Conservation (phyloP, 2,329 filamentous ascomycete species). For the Pseudomassariella vexata region DNA sequence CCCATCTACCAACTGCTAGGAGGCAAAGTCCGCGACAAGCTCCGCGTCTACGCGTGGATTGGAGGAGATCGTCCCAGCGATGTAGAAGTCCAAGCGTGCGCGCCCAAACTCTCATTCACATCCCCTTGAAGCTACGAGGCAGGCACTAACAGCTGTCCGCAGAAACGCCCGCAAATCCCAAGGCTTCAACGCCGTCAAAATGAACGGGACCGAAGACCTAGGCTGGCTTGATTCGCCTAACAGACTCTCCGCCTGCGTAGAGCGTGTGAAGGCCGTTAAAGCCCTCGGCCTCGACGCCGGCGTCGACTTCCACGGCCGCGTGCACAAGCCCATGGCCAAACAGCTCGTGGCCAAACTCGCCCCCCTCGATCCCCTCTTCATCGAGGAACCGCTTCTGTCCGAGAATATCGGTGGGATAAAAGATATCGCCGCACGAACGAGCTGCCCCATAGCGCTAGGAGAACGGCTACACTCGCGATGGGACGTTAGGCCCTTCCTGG, state of each 20-base stretch:
- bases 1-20: slow-evolving; percentile 71
- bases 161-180: slow-evolving; percentile 52
- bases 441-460: slow-evolving; percentile 63
- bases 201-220: slow-evolving; percentile 74
- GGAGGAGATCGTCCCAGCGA: slow-evolving; percentile 67
- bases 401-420: slow-evolving; percentile 64
- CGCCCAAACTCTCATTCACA: neutral
- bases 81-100: slow-evolving; percentile 56
- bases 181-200: slow-evolving; percentile 65
- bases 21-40: slow-evolving; percentile 64
- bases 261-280: slow-evolving; percentile 64
- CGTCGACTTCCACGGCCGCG: slow-evolving; percentile 71
- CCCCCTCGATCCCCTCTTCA: slow-evolving; percentile 65
- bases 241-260: slow-evolving; percentile 56
- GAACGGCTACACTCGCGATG: slow-evolving; percentile 67
- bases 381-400: slow-evolving; percentile 67
- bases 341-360: slow-evolving; percentile 64
- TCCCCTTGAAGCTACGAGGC: too few relatives aligned
- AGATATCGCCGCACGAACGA: slow-evolving; percentile 47
- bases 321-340: slow-evolving; percentile 78
- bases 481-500: slow-evolving; percentile 68
- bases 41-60: slow-evolving; percentile 75
- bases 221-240: slow-evolving; percentile 71
- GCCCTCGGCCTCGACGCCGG: slow-evolving; percentile 65
- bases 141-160: slow-evolving; percentile 7